Conservation (phyloP, 352 stramenopile species). For the Globisporangium megalacanthum region DNA sequence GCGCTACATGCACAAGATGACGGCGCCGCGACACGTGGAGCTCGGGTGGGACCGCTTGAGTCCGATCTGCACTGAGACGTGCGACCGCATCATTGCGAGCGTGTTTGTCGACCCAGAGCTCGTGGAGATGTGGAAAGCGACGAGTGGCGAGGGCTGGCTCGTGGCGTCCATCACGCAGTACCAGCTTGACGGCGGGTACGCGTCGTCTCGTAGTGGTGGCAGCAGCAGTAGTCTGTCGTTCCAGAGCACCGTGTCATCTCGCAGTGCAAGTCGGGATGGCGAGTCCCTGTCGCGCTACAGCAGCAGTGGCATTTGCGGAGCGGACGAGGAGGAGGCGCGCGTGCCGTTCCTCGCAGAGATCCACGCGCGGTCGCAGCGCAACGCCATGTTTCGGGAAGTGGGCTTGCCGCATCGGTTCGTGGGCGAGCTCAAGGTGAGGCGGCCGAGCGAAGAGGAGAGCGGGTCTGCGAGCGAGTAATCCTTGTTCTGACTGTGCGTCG, state of each 20-base stretch:
- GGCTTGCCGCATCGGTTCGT: conserved; percentile 74
- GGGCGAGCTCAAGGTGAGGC: conserved; percentile 45
- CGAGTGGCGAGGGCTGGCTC: conserved; percentile 72
- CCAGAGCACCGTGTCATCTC: not conserved
- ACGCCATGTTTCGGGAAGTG: conserved; percentile 73
- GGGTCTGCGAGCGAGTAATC: not conserved
- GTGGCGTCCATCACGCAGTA: conserved; percentile 79
- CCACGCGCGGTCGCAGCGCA: conserved; percentile 67
- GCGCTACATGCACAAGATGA: conserved; percentile 53
- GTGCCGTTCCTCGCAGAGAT: conserved; percentile 60
- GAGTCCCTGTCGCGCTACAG: not conserved
- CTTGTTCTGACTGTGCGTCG: not conserved
- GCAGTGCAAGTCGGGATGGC: not conserved
- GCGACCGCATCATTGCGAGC: conserved; percentile 51
- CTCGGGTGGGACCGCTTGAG: conserved; percentile 73
- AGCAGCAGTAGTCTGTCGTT: not conserved
- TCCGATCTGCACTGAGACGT: conserved; percentile 55
- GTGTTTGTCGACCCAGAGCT: conserved; percentile 63
- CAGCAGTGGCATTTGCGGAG: not conserved
- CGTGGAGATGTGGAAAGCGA: conserved; percentile 65
- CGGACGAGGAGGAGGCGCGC: conserved; percentile 32
- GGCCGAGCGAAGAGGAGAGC: not conserved
- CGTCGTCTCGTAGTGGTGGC: not conserved
- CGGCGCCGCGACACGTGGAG: conserved; percentile 49
- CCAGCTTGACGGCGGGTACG: conserved; percentile 57